Evolutionary conservation across 495 filamentous ascomycete genomes (phyloP).

Genomic region (Chaetomidium leptoderma): DNA sequence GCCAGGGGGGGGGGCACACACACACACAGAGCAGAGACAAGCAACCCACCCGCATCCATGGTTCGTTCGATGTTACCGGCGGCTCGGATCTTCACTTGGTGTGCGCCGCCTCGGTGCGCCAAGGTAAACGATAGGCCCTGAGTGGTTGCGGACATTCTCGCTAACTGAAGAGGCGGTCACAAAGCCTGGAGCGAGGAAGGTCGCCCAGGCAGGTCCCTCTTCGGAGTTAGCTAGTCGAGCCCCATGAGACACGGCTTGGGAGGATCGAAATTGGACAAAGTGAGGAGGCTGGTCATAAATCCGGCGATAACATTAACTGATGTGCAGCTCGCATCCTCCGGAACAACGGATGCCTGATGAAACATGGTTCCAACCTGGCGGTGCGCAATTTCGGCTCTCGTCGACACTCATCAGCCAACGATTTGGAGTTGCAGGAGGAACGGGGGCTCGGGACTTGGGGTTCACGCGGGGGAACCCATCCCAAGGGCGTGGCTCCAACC

Average conservation of each 20-base stretch:
- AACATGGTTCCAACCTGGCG: background rate
- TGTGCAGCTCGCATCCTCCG: no score
- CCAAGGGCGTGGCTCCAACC: no score
- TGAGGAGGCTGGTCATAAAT: background rate
- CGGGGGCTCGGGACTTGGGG: background rate
- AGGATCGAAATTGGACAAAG: background rate
- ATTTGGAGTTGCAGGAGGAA: background rate
- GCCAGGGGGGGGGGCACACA: background rate
- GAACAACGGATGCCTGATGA: no score
- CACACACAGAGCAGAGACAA: background rate
- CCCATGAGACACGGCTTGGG: no score
- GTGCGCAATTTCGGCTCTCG: slow-evolving; percentile 3
- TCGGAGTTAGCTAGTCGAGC: no score
- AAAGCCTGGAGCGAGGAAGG: no score
- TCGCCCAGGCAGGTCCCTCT: no score
- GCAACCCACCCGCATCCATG: slow-evolving; percentile 1
- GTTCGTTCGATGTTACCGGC: slow-evolving; percentile 3
- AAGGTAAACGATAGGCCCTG: background rate
- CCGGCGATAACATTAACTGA: no score
- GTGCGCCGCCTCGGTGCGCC: background rate
- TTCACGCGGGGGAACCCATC: no score
- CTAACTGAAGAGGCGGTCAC: slow-evolving; percentile 5
- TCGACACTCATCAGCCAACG: background rate
- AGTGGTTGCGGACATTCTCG: background rate
- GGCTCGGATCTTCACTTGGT: slow-evolving; percentile 9